phyloP scores from a whole-genome alignment of 2,329 filamentous ascomycete genomes.

The Stachybotrys chlorohalonatus region DNA sequence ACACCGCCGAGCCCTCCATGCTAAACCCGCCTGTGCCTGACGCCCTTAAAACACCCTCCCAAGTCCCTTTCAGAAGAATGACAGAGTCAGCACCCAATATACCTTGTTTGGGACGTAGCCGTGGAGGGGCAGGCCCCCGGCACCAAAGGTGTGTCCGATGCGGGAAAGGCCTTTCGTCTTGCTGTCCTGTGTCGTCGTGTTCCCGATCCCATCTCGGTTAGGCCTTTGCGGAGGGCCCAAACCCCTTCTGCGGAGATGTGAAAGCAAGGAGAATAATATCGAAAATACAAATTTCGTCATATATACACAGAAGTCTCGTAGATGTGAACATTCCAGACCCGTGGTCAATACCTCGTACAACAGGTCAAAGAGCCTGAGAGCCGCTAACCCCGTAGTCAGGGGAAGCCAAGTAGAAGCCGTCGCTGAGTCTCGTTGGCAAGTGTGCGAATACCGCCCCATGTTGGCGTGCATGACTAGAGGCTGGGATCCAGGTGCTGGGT shows the following conservation, averaged over 20 bases:
- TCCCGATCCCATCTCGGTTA: no score
- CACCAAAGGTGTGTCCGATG: no score
- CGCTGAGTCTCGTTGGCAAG: background rate
- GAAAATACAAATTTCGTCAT: background rate
- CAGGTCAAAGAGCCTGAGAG: background rate
- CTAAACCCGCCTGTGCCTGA: background rate
- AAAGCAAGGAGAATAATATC: background rate
- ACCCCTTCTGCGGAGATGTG: background rate
- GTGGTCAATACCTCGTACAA: background rate
- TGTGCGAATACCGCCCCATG: background rate
- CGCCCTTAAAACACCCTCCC: background rate
- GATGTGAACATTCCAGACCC: background rate
- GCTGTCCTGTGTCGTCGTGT: no score
- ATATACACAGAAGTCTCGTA: background rate
- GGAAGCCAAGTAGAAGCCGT: background rate
- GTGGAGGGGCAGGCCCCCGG: no score
- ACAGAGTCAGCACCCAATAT: background rate
- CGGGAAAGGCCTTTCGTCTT: no score
- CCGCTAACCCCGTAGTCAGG: background rate
- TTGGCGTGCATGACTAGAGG: background rate
- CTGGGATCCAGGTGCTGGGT: constrained; percentile 13
- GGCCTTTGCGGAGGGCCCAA: background rate
- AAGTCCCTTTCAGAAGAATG: background rate
- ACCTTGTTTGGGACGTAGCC: no score
- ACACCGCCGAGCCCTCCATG: background rate